phyloP scores from a whole-genome alignment of 441 rosid species.

The Erodium moschatum region DNA sequence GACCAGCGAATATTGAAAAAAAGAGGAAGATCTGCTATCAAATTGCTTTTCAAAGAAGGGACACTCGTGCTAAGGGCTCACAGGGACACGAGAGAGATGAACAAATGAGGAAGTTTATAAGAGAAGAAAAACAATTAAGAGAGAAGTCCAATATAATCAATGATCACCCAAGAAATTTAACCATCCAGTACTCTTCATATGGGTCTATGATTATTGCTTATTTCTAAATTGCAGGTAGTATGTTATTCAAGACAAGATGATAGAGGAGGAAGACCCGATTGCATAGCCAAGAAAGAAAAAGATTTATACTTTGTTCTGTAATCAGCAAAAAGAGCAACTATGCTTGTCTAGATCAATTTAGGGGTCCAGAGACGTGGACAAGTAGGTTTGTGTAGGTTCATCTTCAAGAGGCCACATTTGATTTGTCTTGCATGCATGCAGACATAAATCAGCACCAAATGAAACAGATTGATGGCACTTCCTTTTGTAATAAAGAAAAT shows the following conservation, averaged over 20 bases:
- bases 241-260: too few species aligned
- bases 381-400: neutral
- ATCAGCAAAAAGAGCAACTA: neutral
- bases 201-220: neutral
- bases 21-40: constrained; percentile 2
- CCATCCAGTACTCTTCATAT: neutral
- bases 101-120: neutral
- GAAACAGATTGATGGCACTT: neutral
- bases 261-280: neutral
- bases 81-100: neutral
- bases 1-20: neutral
- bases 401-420: neutral
- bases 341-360: neutral
- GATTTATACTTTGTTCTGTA: too few species aligned
- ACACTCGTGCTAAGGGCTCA: neutral
- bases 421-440: neutral
- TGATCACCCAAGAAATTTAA: neutral
- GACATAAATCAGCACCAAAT: neutral
- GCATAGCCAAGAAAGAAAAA: neutral
- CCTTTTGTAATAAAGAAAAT: neutral
- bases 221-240: neutral
- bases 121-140: neutral
- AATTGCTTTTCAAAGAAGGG: neutral
- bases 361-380: neutral
- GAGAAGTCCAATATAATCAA: neutral